A percentile compares a stretch with the other conserved stretches of the same genome.
Conservation (phyloP, 768 basidiomycete species). For the Rickenella mellea region DNA sequence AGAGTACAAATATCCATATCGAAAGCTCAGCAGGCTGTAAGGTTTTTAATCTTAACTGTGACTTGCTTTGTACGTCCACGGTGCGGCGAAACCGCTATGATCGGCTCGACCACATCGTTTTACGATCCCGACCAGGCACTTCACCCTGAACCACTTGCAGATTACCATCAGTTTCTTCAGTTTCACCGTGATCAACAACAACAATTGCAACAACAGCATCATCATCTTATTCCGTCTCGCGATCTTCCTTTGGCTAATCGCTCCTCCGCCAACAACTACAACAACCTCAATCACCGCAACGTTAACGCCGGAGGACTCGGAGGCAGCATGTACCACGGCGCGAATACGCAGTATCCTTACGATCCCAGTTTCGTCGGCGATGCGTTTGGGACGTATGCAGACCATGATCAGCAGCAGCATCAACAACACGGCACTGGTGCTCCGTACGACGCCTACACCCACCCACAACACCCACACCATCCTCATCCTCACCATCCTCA, state of each 20-base stretch:
- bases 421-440: constrained; percentile 11
- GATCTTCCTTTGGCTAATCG: constrained; percentile 3
- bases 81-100: too few species aligned
- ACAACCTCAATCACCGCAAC: constrained; percentile 18
- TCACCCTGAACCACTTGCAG: constrained; percentile 17
- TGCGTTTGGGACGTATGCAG: constrained; percentile 13
- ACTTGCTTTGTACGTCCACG: too few species aligned
- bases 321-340: not conserved
- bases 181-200: constrained; percentile 13
- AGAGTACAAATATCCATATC: too few species aligned
- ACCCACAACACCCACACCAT: constrained; percentile 9
- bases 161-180: constrained; percentile 36
- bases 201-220: constrained; percentile 13
- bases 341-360: too few species aligned
- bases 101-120: constrained; percentile 43
- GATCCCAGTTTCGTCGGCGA: too few species aligned
- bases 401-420: constrained; percentile 11
- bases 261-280: constrained; percentile 15
- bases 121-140: constrained; percentile 38
- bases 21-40: too few species aligned
- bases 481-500: constrained; percentile 18
- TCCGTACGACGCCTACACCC: constrained; percentile 9
- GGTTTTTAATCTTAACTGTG: too few species aligned
- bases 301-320: constrained; percentile 4
- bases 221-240: constrained; percentile 12